Evolutionary conservation across 805 yeast species (phyloP).

Genomic region (Cyberlindnera veronae): DNA sequence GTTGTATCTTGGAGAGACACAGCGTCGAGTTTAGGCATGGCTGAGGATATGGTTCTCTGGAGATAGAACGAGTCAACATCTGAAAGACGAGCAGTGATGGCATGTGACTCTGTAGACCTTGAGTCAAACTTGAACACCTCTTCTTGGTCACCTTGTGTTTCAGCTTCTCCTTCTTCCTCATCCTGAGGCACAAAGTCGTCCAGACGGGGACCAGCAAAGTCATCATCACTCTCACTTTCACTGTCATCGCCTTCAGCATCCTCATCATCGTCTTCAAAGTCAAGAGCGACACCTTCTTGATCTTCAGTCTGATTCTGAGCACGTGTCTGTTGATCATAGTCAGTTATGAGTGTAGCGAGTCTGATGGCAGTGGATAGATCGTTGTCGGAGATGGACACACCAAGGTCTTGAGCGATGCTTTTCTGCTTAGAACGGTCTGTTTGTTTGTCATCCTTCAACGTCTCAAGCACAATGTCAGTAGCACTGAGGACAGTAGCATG

Average conservation of each 20-base stretch:
- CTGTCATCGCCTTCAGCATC: conserved; percentile 29
- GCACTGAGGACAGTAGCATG: conserved; percentile 70
- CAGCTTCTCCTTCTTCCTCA: conserved; percentile 19
- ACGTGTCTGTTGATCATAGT: conserved; percentile 33
- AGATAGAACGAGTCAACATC: conserved; percentile 52
- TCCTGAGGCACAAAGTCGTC: conserved; percentile 26
- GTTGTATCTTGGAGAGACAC: conserved; percentile 39
- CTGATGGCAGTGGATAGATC: conserved; percentile 29
- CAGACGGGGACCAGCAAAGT: conserved; percentile 32
- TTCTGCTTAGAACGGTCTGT: conserved; percentile 45
- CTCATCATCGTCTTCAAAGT: conserved; percentile 29
- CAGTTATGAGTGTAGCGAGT: conserved; percentile 47
- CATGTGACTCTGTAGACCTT: conserved; percentile 8
- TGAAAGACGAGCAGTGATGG: conserved; percentile 33
- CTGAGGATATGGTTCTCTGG: conserved; percentile 43
- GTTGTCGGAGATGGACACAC: conserved; percentile 28
- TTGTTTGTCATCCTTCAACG: conserved; percentile 44
- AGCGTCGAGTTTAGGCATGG: conserved; percentile 35
- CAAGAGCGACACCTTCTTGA: conserved; percentile 31
- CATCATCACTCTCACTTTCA: conserved; percentile 30
- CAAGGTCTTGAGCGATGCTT: conserved; percentile 45
- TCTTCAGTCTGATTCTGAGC: conserved; percentile 36
- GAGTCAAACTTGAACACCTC: conserved; percentile 21
- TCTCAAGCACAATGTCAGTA: conserved; percentile 59
- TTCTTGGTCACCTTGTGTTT: conserved; percentile 18